These are phyloP conservation scores for Colletotrichum chrysophilum DNA, from an alignment of 2,329 filamentous ascomycete species.

Conservation along the genomic window DNA sequence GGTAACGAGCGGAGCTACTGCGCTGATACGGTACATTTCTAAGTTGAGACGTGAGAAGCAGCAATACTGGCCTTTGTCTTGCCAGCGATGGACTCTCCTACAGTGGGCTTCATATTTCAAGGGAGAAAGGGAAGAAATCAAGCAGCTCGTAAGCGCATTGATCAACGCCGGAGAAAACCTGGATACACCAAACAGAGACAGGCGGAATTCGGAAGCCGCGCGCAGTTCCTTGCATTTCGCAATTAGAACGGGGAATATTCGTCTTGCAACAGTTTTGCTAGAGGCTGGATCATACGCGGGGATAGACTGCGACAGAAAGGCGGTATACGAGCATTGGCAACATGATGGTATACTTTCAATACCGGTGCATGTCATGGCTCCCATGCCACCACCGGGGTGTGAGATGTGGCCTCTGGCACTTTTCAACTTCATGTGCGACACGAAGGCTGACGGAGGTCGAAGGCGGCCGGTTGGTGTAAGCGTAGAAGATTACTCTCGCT, in stretches of 20 bases:
- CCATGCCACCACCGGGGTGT: neutral
- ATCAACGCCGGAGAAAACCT: neutral
- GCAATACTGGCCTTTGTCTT: neutral
- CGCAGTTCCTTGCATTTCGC: neutral
- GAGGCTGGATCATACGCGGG: neutral
- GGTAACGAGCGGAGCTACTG: neutral
- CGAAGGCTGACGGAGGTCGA: neutral
- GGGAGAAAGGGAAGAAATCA: neutral
- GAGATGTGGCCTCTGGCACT: neutral
- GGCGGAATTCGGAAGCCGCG: neutral
- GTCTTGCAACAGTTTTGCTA: neutral
- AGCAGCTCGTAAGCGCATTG: neutral
- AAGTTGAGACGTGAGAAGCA: neutral
- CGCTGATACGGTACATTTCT: neutral
- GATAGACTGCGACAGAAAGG: neutral
- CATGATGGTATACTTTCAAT: neutral
- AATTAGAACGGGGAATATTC: neutral
- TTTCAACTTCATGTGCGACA: neutral
- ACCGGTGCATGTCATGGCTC: neutral
- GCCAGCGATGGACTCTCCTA: neutral
- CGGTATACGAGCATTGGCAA: neutral
- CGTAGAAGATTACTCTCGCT: neutral
- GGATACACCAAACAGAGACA: neutral
- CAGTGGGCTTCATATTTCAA: neutral
- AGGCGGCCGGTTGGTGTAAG: neutral